phyloP scores from a whole-genome alignment of 1,284 basidiomycete genomes.

The Agroathelia rolfsii region DNA sequence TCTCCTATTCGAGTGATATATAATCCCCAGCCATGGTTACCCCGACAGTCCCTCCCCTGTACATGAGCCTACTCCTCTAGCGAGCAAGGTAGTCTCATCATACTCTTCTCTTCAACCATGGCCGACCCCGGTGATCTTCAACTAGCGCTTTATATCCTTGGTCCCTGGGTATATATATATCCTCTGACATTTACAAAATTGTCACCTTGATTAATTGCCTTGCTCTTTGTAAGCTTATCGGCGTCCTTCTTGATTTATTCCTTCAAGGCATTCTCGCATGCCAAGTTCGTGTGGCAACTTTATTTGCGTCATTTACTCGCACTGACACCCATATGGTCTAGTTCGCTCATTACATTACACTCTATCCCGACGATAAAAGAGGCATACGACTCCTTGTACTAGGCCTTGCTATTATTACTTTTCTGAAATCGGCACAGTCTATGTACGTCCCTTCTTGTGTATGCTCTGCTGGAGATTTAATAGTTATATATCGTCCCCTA shows the following conservation, averaged over 20 bases:
- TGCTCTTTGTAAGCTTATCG: conserved; percentile 17
- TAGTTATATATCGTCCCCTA: conserved; percentile 6
- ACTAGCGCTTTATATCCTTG: conserved; percentile 16
- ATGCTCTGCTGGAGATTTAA: conserved; percentile 1
- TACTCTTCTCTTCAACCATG: no score
- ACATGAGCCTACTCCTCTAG: no score
- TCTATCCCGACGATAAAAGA: conserved; percentile 18
- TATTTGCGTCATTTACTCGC: not conserved
- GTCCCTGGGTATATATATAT: conserved; percentile 17
- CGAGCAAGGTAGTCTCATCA: no score
- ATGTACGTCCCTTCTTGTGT: conserved; percentile 16
- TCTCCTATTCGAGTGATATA: no score
- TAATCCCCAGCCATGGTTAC: no score
- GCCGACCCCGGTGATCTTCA: conserved; percentile 15
- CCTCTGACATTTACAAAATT: not conserved
- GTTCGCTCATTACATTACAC: conserved; percentile 21
- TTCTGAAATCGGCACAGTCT: conserved; percentile 21
- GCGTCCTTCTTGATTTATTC: conserved; percentile 21
- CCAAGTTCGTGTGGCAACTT: conserved; percentile 18
- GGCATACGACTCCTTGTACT: conserved; percentile 16
- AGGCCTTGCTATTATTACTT: conserved; percentile 18
- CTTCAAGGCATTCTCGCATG: conserved; percentile 23
- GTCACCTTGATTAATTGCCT: no score
- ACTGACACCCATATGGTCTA: conserved; percentile 7
- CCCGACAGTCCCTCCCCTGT: no score